A percentile compares a stretch with the other conserved stretches of the same genome.
Conservation (phyloP, 1,284 basidiomycete species). For the Puccinia coronata region DNA sequence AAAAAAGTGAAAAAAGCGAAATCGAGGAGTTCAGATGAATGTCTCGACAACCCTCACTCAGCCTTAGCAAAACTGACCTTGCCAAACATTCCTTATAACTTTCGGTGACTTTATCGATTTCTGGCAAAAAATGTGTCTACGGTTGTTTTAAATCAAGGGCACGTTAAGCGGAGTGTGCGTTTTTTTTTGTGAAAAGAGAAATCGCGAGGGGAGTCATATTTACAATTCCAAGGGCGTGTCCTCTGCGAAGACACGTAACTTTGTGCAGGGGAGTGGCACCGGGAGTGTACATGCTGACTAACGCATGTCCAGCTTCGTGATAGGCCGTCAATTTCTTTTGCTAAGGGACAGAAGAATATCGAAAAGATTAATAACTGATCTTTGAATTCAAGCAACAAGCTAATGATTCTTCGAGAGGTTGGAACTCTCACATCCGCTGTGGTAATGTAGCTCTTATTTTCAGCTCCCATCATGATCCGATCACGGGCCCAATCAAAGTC, state of each 20-base stretch:
- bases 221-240: conserved; percentile 83
- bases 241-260: conserved; percentile 91
- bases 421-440: conserved; percentile 72
- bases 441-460: conserved; percentile 82
- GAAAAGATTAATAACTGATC: no score
- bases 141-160: no score
- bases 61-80: conserved; percentile 16
- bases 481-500: conserved; percentile 96
- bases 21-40: conserved; percentile 59
- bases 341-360: no score
- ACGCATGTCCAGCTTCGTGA: conserved; percentile 92
- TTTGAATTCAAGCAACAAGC: no score
- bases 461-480: conserved; percentile 90
- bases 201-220: conserved; percentile 57
- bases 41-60: conserved; percentile 58
- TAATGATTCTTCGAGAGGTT: no score
- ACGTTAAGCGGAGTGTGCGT: no score
- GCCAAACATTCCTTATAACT: conserved; percentile 45
- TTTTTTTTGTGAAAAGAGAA: background rate
- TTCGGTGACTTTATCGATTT: conserved; percentile 67
- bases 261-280: conserved; percentile 93
- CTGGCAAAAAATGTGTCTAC: conserved; percentile 75
- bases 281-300: conserved; percentile 84
- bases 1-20: no score
- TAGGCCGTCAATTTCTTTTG: conserved; percentile 71